phyloP scores from a whole-genome alignment of 495 filamentous ascomycete genomes.

The Podospora fimiseda region DNA sequence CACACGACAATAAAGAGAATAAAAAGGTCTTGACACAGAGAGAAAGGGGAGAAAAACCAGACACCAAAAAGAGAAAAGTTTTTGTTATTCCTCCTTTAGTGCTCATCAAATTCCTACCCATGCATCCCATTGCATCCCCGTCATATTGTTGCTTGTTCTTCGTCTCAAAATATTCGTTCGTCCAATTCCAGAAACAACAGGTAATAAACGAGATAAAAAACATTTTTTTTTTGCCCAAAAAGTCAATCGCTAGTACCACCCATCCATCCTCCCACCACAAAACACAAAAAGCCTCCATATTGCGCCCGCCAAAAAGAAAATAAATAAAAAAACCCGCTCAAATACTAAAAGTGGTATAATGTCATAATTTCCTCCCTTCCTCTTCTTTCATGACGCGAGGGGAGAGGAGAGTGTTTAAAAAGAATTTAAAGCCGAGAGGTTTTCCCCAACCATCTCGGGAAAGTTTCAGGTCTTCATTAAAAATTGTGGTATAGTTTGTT shows the following conservation, averaged over 20 bases:
- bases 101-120: background rate
- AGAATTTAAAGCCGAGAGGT: conserved; percentile 1
- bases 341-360: background rate
- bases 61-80: background rate
- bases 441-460: background rate
- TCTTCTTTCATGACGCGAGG: background rate
- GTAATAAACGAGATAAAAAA: background rate
- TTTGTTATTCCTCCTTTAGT: background rate
- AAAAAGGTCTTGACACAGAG: too few species aligned
- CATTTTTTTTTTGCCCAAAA: too few species aligned
- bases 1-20: background rate
- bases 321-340: conserved; percentile 1
- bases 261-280: background rate
- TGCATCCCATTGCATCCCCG: background rate
- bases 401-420: background rate
- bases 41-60: background rate
- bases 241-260: conserved; percentile 1
- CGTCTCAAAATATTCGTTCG: too few species aligned
- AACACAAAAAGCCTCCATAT: conserved; percentile 5
- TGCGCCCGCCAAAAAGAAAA: background rate
- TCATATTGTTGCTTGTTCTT: background rate
- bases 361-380: background rate
- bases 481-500: background rate
- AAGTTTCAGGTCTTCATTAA: background rate
- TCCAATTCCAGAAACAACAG: background rate